Base-by-base conservation (phyloP, 257 asterid genomes). In the Jaltomata sinuosa region DNA sequence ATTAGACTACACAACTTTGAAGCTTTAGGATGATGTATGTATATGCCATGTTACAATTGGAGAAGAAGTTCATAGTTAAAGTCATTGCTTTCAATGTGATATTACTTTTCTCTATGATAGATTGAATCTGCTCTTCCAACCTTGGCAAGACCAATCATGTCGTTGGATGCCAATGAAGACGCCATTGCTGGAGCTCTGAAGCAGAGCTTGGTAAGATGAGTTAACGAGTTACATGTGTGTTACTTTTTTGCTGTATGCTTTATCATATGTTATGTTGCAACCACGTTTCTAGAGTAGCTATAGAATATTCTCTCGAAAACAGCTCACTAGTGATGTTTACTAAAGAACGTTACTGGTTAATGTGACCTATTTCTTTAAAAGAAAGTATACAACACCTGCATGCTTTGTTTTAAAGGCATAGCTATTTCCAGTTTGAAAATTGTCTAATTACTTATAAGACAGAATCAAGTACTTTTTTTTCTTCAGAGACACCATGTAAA, bases 111-210 rank as follows among this genome's bases (percentile, higher is more conserved):
- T 83, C 88, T 88, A 84, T 91, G 84, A 78, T 85, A 97, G 99
- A 97, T 97, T 84, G 99, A 97, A 90, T 91, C 98, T 82, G 98
- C 97, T 45, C 87, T 97, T 85, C 99, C 99, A 59, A 91, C 94
- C 86, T 94, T 97, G 81, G 95, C 97, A 82, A 92, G 91, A 90
- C 99, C 99, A 42, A 97, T 97, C 62, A 93, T 97, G 97, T 95
- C 98, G 29, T 89, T 97, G 89, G 98, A 95, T 90, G 94, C 97
- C 83, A 91, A 89, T 86, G 99, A 95, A 93, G 99, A 97, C 89
- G 98, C 98, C 83, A 85, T 92, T 52, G 98, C 91, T 81, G 99
- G 98, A 89, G 91, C 88, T 67, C 87, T 95, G 90, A 95, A 97
- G 85, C 99, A 92, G 92, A 95, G 97, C 87, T 88, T 97, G 98